These are phyloP conservation scores for Immersiporthe knoxdaviesiana DNA, from an alignment of 2,329 filamentous ascomycete genomes.

Conservation along the genomic window DNA sequence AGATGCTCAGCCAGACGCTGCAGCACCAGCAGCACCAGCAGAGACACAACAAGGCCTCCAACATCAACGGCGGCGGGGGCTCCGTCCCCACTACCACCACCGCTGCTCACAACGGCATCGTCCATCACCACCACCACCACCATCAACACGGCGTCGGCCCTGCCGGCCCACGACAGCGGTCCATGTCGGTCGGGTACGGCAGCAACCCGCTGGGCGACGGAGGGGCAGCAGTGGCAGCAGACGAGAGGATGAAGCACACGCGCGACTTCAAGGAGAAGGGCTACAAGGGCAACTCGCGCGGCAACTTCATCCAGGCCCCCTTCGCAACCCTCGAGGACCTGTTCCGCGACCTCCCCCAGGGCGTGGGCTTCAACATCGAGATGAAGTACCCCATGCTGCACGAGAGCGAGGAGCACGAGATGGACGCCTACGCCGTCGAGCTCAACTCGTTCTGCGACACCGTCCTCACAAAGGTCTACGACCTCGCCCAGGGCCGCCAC, in stretches of 20 bases:
- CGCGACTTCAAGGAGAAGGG: conserved; percentile 92
- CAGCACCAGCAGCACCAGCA: conserved; percentile 21
- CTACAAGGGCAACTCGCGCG: conserved; percentile 93
- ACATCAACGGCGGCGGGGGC: neutral
- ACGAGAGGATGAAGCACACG: conserved; percentile 96
- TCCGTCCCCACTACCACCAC: neutral
- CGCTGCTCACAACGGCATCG: neutral
- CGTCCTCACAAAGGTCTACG: conserved; percentile 87
- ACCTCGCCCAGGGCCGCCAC: conserved; percentile 78
- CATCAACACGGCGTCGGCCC: neutral
- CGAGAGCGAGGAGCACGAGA: conserved; percentile 92
- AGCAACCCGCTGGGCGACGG: conserved; percentile 36
- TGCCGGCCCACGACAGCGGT: conserved; percentile 47
- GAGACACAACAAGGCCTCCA: neutral
- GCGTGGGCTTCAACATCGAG: conserved; percentile 96
- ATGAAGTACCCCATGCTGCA: conserved; percentile 99
- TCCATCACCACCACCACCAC: neutral
- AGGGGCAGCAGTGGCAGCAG: conserved; percentile 50
- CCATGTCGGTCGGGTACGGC: conserved; percentile 58
- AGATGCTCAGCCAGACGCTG: conserved; percentile 36
- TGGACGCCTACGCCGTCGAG: conserved; percentile 95
- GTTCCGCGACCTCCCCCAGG: conserved; percentile 79
- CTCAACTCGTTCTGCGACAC: conserved; percentile 97
- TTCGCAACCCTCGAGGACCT: conserved; percentile 95
- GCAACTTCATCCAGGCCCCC: conserved; percentile 91